Conservation (phyloP, 192 early-diverging fungal species). For the Lunasporangiospora selenospora region DNA sequence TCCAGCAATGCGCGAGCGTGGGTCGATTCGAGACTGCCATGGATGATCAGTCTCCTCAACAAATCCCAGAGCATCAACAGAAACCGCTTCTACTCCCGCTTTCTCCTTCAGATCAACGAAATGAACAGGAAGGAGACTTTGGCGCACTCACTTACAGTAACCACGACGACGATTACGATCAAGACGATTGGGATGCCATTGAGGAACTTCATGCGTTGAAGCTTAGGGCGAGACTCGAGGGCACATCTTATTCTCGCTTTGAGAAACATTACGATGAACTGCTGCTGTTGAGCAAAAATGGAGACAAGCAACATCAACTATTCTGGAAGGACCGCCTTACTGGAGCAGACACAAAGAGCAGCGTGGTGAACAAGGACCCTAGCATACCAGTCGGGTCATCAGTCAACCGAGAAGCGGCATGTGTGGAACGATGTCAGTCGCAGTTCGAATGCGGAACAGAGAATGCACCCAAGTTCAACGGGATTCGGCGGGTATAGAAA, state of each 20-base stretch:
- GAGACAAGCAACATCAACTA: neutral
- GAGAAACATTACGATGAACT: neutral
- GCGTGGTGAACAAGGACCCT: too few relatives aligned
- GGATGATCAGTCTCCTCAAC: too few relatives aligned
- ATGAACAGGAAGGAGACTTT: too few relatives aligned
- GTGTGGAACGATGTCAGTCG: slow-evolving; percentile 12
- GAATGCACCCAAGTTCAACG: slow-evolving; percentile 7
- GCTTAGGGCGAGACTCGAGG: neutral
- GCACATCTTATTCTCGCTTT: slow-evolving; percentile 7
- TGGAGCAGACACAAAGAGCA: too few relatives aligned
- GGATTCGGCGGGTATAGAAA: slow-evolving; percentile 3
- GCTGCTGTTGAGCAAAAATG: neutral
- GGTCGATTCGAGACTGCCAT: neutral
- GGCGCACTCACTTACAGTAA: too few relatives aligned
- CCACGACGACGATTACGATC: slow-evolving; percentile 7
- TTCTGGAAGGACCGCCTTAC: too few relatives aligned
- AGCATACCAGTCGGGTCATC: too few relatives aligned
- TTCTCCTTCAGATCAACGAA: too few relatives aligned
- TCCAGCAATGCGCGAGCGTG: slow-evolving; percentile 4
- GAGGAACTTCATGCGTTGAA: slow-evolving; percentile 8
- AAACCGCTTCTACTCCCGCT: too few relatives aligned
- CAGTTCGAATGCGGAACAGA: slow-evolving; percentile 24
- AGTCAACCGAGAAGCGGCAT: neutral
- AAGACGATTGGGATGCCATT: slow-evolving; percentile 33
- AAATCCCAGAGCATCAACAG: too few relatives aligned